These are phyloP conservation scores for Candida suzukii DNA, from an alignment of 805 yeast genomes.

Conservation along the genomic window DNA sequence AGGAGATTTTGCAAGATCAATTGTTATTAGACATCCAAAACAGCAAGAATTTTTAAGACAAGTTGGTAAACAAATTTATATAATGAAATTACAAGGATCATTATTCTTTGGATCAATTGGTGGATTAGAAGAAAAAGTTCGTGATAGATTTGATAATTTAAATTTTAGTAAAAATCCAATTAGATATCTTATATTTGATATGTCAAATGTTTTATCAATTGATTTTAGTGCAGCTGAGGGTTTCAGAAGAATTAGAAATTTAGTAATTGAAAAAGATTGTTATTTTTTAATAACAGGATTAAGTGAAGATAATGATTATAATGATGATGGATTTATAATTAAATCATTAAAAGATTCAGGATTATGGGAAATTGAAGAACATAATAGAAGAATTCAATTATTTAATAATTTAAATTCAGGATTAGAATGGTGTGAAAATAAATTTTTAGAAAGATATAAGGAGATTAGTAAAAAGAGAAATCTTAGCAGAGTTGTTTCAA, in stretches of 20 bases:
- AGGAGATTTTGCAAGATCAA: slow-evolving; percentile 84
- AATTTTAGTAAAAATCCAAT: slow-evolving; percentile 51
- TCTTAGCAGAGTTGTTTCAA: too few species aligned
- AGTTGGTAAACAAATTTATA: slow-evolving; percentile 87
- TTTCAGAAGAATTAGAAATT: slow-evolving; percentile 75
- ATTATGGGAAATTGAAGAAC: slow-evolving; percentile 49
- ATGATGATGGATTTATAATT: slow-evolving; percentile 43
- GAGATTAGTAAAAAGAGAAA: slow-evolving; percentile 11
- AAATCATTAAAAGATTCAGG: slow-evolving; percentile 79
- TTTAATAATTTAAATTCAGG: slow-evolving; percentile 81
- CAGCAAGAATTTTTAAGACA: slow-evolving; percentile 79
- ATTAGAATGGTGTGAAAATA: slow-evolving; percentile 95
- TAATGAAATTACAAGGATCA: slow-evolving; percentile 80
- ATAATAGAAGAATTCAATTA: slow-evolving; percentile 44
- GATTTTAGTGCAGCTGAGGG: slow-evolving; percentile 98
- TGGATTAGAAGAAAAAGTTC: slow-evolving; percentile 72
- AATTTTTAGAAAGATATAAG: slow-evolving; percentile 62
- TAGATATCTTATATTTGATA: slow-evolving; percentile 75
- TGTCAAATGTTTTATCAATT: slow-evolving; percentile 71
- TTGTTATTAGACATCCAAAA: slow-evolving; percentile 84
- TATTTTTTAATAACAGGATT: slow-evolving; percentile 77
- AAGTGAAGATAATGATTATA: slow-evolving; percentile 31
- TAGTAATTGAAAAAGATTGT: slow-evolving; percentile 61
- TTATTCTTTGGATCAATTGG: slow-evolving; percentile 95
- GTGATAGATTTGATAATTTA: slow-evolving; percentile 54